phyloP scores from a whole-genome alignment of 2,329 filamentous ascomycete genomes.

The Penicillium sp. region DNA sequence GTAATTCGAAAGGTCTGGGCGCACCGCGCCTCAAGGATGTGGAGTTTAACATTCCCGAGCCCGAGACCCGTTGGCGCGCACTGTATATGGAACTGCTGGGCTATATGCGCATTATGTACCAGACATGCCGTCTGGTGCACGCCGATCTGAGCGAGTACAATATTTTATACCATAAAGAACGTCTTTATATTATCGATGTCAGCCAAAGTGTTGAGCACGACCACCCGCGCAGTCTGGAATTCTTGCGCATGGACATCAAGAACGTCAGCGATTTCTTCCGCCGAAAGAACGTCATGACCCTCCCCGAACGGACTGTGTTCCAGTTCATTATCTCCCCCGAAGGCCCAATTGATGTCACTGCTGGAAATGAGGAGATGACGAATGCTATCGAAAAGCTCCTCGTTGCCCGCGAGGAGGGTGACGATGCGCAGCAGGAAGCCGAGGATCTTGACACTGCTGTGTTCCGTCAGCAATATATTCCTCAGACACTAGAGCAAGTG shows the following conservation, averaged over 20 bases:
- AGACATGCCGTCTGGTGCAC: constrained; percentile 86
- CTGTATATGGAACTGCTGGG: constrained; percentile 81
- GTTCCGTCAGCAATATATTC: constrained; percentile 94
- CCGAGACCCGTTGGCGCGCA: constrained; percentile 69
- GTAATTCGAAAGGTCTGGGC: constrained; percentile 80
- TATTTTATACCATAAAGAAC: constrained; percentile 78
- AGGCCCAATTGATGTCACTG: constrained; percentile 42
- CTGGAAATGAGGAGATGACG: constrained; percentile 56
- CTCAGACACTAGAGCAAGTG: constrained; percentile 91
- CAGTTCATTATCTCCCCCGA: constrained; percentile 71
- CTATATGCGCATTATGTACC: constrained; percentile 91
- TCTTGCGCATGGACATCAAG: constrained; percentile 97
- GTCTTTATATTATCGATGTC: constrained; percentile 93
- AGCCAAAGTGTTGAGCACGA: constrained; percentile 97
- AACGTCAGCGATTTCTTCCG: constrained; percentile 93
- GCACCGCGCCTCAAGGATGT: constrained; percentile 88
- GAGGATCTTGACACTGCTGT: constrained; percentile 79
- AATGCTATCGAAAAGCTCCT: constrained; percentile 67
- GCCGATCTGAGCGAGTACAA: constrained; percentile 99
- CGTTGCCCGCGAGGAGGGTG: constrained; percentile 52
- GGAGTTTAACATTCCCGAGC: constrained; percentile 66
- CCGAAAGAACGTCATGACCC: constrained; percentile 75
- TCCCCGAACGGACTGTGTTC: constrained; percentile 78
- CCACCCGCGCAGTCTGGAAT: constrained; percentile 87
- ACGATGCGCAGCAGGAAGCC: constrained; percentile 51